Conservation (phyloP, 108 stramenopile species). For the Stephanodiscus minutulus region DNA sequence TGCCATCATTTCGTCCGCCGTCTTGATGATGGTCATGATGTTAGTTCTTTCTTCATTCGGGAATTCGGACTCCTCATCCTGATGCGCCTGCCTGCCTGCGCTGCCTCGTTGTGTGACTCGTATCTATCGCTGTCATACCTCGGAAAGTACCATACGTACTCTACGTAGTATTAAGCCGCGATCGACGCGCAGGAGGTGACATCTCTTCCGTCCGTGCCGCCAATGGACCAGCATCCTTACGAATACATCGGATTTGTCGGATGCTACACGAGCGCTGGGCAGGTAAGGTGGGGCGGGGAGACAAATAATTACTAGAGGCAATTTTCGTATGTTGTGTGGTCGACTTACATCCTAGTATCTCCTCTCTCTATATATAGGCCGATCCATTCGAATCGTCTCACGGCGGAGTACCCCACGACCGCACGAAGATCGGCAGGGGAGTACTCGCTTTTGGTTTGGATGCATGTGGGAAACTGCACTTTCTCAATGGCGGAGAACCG, state of each 20-base stretch:
- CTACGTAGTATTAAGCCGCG: too few species aligned
- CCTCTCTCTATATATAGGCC: conserved; percentile 19
- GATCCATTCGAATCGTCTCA: conserved; percentile 44
- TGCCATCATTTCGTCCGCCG: conserved; percentile 22
- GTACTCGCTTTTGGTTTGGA: conserved; percentile 34
- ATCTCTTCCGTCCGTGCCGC: too few species aligned
- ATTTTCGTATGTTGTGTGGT: neutral
- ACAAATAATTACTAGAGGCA: neutral
- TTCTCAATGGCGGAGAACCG: conserved; percentile 29
- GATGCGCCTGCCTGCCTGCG: too few species aligned
- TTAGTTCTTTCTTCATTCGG: too few species aligned
- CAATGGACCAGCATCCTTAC: conserved; percentile 13
- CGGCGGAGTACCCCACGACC: conserved; percentile 47
- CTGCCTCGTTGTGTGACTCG: too few species aligned
- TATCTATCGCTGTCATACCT: too few species aligned
- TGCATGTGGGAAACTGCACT: conserved; percentile 15
- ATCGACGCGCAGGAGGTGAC: too few species aligned
- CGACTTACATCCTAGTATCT: neutral
- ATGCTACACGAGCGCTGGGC: conserved; percentile 39
- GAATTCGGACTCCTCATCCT: too few species aligned
- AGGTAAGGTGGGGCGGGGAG: neutral
- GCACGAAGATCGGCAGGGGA: conserved; percentile 35
- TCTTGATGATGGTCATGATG: conserved; percentile 6
- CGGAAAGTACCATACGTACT: too few species aligned
- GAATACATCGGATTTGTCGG: conserved; percentile 43